A percentile compares a stretch with the other conserved stretches of the same genome.
phyloP scores from a whole-genome alignment of 768 basidiomycete species.

The Tremella mesenterica region DNA sequence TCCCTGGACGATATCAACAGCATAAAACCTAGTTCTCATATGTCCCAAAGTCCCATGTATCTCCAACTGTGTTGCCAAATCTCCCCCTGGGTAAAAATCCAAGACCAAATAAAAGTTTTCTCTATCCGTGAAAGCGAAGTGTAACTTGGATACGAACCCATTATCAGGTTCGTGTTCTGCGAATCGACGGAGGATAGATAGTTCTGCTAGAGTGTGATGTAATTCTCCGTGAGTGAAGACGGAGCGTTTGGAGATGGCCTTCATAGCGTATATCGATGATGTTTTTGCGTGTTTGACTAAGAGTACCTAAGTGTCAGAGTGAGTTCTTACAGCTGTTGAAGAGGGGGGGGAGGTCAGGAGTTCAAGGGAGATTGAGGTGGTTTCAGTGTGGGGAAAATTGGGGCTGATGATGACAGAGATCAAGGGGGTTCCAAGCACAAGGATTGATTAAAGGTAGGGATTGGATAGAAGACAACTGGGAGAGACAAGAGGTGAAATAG shows the following conservation, averaged over 20 bases:
- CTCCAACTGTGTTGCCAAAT: slow-evolving; percentile 93
- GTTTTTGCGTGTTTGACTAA: slow-evolving; percentile 74
- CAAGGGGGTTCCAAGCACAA: no score
- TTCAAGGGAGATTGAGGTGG: background rate
- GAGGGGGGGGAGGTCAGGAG: background rate
- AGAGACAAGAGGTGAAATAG: background rate
- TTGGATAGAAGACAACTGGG: no score
- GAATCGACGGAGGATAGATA: slow-evolving; percentile 89
- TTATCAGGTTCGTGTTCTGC: slow-evolving; percentile 61
- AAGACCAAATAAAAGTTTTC: slow-evolving; percentile 95
- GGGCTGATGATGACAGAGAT: no score
- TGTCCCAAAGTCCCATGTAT: slow-evolving; percentile 89
- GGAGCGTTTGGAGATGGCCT: slow-evolving; percentile 95
- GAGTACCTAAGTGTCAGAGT: no score
- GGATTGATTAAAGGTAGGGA: no score
- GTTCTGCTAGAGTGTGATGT: slow-evolving; percentile 91
- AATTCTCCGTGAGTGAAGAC: slow-evolving; percentile 94
- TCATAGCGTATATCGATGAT: slow-evolving; percentile 74
- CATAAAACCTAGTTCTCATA: slow-evolving; percentile 91
- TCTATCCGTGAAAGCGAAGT: slow-evolving; percentile 97
- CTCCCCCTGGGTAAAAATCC: slow-evolving; percentile 53
- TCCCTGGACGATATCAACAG: slow-evolving; percentile 89
- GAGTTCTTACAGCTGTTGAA: background rate
- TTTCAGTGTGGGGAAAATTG: no score
- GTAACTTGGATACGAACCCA: slow-evolving; percentile 89